These are phyloP conservation scores for Wolfiporia cocos DNA, from an alignment of 1,284 basidiomycete species.

Conservation along the genomic window DNA sequence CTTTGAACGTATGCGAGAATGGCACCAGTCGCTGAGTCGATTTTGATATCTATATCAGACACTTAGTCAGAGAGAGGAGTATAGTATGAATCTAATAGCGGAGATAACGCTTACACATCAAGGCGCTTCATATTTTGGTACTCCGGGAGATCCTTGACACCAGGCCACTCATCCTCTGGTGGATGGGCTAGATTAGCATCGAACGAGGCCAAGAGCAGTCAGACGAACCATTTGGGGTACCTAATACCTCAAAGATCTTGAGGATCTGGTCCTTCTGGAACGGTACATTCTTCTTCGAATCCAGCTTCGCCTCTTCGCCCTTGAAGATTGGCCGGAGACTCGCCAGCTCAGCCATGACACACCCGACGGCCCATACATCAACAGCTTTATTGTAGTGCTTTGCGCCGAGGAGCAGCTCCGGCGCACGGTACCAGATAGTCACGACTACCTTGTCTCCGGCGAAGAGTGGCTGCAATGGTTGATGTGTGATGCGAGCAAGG, in stretches of 20 bases:
- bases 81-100: slow-evolving; percentile 6
- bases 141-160: slow-evolving; percentile 84
- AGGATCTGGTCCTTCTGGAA: slow-evolving; percentile 94
- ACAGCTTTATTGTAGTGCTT: slow-evolving; percentile 97
- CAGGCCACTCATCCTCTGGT: slow-evolving; percentile 82
- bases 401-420: slow-evolving; percentile 90
- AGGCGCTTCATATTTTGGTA: slow-evolving; percentile 79
- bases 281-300: slow-evolving; percentile 88
- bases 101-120: slow-evolving; percentile 50
- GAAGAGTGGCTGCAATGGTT: slow-evolving; percentile 82
- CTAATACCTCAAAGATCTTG: slow-evolving; percentile 93
- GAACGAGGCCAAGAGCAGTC: not conserved
- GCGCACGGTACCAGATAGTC: slow-evolving; percentile 98
- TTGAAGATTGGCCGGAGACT: slow-evolving; percentile 97
- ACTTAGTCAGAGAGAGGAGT: slow-evolving; percentile 3
- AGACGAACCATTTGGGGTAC: slow-evolving; percentile 74
- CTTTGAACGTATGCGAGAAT: slow-evolving; percentile 50
- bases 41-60: slow-evolving; percentile 64
- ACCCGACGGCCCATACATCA: slow-evolving; percentile 95
- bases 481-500: slow-evolving; percentile 82
- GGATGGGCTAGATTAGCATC: not conserved
- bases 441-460: slow-evolving; percentile 97
- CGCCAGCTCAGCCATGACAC: slow-evolving; percentile 93
- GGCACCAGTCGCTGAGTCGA: slow-evolving; percentile 77
- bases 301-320: slow-evolving; percentile 96